Evolutionary conservation across 768 basidiomycete genomes (phyloP).

Genomic region (Trametes elegans): DNA sequence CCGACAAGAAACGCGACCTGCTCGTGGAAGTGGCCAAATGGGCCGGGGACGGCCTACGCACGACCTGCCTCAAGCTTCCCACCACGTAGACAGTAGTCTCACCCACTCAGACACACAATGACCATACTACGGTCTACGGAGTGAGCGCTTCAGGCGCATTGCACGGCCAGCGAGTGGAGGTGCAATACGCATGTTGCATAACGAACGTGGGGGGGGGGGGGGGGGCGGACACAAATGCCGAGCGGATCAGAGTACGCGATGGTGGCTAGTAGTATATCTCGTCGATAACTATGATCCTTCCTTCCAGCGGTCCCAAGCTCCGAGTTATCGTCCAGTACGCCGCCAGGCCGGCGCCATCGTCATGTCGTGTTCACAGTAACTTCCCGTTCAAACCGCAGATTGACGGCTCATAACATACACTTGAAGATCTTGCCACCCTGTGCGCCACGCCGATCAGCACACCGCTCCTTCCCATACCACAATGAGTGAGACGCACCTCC

Average conservation of each 20-base stretch:
- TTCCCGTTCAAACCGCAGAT: constrained; percentile 55
- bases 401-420: constrained; percentile 77
- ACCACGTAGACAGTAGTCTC: constrained; percentile 15
- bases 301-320: constrained; percentile 3
- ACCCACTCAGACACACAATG: not conserved
- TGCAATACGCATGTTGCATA: constrained; percentile 16
- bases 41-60: constrained; percentile 81
- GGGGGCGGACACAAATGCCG: constrained; percentile 24
- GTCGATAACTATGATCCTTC: constrained; percentile 11
- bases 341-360: not conserved
- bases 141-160: not conserved
- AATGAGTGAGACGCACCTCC: constrained; percentile 53
- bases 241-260: constrained; percentile 14
- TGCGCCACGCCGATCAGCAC: constrained; percentile 8
- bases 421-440: constrained; percentile 80
- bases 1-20: constrained; percentile 74
- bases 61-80: constrained; percentile 78
- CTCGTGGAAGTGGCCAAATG: constrained; percentile 78
- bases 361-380: not conserved
- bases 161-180: not conserved
- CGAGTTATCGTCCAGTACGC: not conserved
- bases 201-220: constrained; percentile 23
- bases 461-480: not conserved
- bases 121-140: too few relatives aligned
- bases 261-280: constrained; percentile 13